Evolutionary conservation across 441 rosid genomes (phyloP).

Genomic region (Dalechampia spathulata): DNA sequence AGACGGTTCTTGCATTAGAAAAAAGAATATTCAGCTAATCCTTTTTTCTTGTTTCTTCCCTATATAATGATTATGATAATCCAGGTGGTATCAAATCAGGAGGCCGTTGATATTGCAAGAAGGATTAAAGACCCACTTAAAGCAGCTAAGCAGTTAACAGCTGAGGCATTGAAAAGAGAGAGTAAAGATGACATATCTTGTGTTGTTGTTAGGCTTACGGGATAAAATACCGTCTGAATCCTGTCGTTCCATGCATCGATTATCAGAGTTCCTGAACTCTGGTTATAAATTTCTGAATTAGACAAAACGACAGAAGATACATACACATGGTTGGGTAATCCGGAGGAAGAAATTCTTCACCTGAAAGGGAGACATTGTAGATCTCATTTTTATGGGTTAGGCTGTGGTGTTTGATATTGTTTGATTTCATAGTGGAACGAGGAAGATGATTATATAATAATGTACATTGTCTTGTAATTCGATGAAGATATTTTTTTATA

Average conservation of each 20-base stretch:
- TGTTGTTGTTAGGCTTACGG: slow-evolving; percentile 66
- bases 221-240: slow-evolving; percentile 23
- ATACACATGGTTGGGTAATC: slow-evolving; percentile 10
- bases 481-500: slow-evolving; percentile 7
- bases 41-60: not conserved
- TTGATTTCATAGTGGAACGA: slow-evolving; percentile 27
- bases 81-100: slow-evolving; percentile 87
- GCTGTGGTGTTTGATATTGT: slow-evolving; percentile 32
- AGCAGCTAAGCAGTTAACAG: slow-evolving; percentile 78
- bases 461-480: slow-evolving; percentile 17
- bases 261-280: slow-evolving; percentile 22
- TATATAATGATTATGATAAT: slow-evolving; percentile 16
- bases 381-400: slow-evolving; percentile 23
- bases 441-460: slow-evolving; percentile 12
- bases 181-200: slow-evolving; percentile 94
- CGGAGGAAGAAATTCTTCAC: slow-evolving; percentile 15
- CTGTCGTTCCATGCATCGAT: slow-evolving; percentile 16
- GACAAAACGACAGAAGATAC: slow-evolving; percentile 12
- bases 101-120: slow-evolving; percentile 77
- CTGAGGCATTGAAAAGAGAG: slow-evolving; percentile 71
- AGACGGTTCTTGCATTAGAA: slow-evolving; percentile 5
- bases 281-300: slow-evolving; percentile 21
- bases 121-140: slow-evolving; percentile 66
- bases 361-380: slow-evolving; percentile 16
- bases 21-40: not conserved